Conservation (phyloP, 805 yeast genomes). For the Pachysolen tannophilus region DNA sequence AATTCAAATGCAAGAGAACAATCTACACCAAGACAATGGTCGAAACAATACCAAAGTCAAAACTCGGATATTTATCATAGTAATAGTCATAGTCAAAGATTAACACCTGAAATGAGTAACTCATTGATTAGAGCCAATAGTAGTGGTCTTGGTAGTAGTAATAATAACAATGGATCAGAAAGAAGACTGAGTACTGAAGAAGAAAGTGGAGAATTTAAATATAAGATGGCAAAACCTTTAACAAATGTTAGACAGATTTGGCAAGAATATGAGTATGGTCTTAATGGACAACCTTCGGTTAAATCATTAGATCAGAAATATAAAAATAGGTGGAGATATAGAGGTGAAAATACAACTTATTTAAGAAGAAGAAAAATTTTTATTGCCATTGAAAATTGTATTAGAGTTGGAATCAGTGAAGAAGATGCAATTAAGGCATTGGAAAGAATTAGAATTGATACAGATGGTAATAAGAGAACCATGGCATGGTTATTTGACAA, state of each 20-base stretch:
- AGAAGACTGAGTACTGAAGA: background rate
- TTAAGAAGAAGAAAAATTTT: slow-evolving; percentile 45
- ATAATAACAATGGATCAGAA: too few species aligned
- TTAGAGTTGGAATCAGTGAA: slow-evolving; percentile 4
- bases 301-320: slow-evolving; percentile 38
- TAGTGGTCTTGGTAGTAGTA: background rate
- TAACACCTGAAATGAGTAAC: background rate
- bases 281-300: slow-evolving; percentile 44
- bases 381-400: slow-evolving; percentile 38
- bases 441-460: slow-evolving; percentile 8
- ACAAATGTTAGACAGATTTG: slow-evolving; percentile 43
- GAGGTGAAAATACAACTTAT: slow-evolving; percentile 47
- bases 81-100: too few species aligned
- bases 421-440: slow-evolving; percentile 4
- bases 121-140: background rate
- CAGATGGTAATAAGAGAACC: slow-evolving; percentile 6
- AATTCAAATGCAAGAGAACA: too few species aligned
- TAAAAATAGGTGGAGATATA: slow-evolving; percentile 45
- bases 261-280: slow-evolving; percentile 47
- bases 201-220: slow-evolving; percentile 8
- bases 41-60: background rate
- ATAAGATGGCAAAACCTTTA: slow-evolving; percentile 33
- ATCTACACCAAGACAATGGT: background rate
- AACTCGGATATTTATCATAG: too few species aligned
- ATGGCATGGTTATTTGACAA: slow-evolving; percentile 10